Evolutionary conservation across 1,284 basidiomycete species (phyloP).

Genomic region (Boletus semigastroideus): DNA sequence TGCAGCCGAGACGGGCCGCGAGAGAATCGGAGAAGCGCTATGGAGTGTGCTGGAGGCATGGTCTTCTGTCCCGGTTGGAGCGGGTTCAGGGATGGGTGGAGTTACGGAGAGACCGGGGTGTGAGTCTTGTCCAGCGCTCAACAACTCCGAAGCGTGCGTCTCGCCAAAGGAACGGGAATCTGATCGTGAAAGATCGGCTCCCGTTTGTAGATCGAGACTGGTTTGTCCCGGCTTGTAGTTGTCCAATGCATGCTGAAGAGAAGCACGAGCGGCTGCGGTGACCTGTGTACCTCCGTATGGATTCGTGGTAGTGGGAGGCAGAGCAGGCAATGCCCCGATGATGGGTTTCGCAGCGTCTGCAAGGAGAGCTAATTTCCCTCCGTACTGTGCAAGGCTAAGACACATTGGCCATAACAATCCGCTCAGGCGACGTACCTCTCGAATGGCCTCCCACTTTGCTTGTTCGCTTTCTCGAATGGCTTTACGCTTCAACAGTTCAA

Average conservation of each 20-base stretch:
- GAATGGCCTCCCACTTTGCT: conserved; percentile 72
- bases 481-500: conserved; percentile 70
- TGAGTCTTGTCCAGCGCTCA: conserved; percentile 40
- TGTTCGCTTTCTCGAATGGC: conserved; percentile 69
- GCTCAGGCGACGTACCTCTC: conserved; percentile 51
- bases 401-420: background rate
- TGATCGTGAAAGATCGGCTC: conserved; percentile 59
- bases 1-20: conserved; percentile 32
- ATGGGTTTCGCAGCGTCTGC: conserved; percentile 66
- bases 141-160: conserved; percentile 72
- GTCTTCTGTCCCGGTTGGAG: conserved; percentile 3
- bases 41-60: conserved; percentile 43
- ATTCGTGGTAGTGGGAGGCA: conserved; percentile 54
- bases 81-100: conserved; percentile 34
- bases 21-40: conserved; percentile 52
- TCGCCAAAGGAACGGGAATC: conserved; percentile 79
- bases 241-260: conserved; percentile 75
- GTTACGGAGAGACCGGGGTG: conserved; percentile 43
- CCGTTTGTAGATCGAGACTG: conserved; percentile 46
- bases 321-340: conserved; percentile 55
- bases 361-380: conserved; percentile 71
- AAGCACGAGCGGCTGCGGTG: conserved; percentile 67
- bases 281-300: conserved; percentile 61
- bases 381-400: conserved; percentile 47
- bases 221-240: conserved; percentile 68